phyloP scores from a whole-genome alignment of 2,329 filamentous ascomycete species.

The Dothidotthia symphoricarpi region DNA sequence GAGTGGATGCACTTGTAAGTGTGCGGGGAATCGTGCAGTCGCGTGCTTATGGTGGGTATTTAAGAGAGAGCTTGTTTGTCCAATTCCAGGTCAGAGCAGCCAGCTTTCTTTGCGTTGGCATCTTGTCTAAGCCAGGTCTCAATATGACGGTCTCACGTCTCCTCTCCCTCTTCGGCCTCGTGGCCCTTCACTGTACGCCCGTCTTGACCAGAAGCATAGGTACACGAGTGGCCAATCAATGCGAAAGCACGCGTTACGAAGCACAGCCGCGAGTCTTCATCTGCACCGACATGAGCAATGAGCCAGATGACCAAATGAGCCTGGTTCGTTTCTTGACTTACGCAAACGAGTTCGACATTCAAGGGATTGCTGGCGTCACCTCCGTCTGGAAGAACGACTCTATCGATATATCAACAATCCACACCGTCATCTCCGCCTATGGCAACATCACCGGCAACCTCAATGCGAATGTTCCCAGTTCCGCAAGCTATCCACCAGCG shows the following conservation, averaged over 20 bases:
- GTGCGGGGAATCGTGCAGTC: too few relatives aligned
- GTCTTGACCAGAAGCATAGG: too few relatives aligned
- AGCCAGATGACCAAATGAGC: conserved; percentile 20
- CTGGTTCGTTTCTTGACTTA: conserved; percentile 18
- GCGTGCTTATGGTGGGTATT: too few relatives aligned
- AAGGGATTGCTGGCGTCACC: conserved; percentile 16
- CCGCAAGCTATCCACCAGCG: conserved; percentile 20
- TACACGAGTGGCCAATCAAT: background rate
- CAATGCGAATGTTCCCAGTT: conserved; percentile 37
- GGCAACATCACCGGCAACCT: conserved; percentile 44
- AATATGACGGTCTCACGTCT: too few relatives aligned
- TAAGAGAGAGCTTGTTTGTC: too few relatives aligned
- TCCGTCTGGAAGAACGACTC: conserved; percentile 16
- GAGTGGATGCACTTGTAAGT: too few relatives aligned
- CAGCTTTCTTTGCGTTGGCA: too few relatives aligned
- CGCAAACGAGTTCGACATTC: conserved; percentile 19
- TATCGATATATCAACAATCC: conserved; percentile 15
- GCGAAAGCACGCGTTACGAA: background rate
- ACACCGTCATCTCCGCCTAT: conserved; percentile 28
- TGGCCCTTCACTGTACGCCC: too few relatives aligned
- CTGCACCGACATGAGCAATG: conserved; percentile 19
- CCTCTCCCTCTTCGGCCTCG: too few relatives aligned
- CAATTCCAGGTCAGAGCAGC: too few relatives aligned
- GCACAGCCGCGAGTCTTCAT: conserved; percentile 12
- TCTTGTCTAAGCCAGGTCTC: too few relatives aligned